Percentiles rank a stretch among this genome's conserved stretches.
These are phyloP conservation scores for Ophiostoma tasmaniense DNA, from an alignment of 2,329 filamentous ascomycete species.

Conservation along the genomic window DNA sequence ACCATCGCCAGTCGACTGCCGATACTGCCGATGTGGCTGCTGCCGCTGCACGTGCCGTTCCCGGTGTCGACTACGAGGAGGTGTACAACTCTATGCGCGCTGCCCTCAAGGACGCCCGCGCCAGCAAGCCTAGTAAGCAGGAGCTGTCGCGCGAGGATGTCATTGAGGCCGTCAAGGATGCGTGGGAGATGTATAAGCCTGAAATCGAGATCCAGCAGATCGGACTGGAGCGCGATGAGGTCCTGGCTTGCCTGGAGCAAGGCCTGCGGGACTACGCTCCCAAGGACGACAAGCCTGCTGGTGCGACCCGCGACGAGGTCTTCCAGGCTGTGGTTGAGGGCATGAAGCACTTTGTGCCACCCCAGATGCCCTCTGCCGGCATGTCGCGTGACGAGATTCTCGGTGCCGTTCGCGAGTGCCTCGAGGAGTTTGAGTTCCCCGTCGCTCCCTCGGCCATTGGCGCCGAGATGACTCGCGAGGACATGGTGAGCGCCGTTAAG, in stretches of 20 bases:
- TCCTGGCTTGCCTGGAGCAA: slow-evolving; percentile 77
- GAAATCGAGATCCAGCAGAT: slow-evolving; percentile 87
- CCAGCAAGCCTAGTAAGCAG: slow-evolving; percentile 37
- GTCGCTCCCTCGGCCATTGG: slow-evolving; percentile 48
- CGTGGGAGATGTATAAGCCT: slow-evolving; percentile 90
- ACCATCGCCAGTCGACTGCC: slow-evolving; percentile 58
- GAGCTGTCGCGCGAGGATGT: slow-evolving; percentile 73
- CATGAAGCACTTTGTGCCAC: slow-evolving; percentile 70
- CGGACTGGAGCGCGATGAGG: slow-evolving; percentile 82
- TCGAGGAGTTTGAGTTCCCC: slow-evolving; percentile 76
- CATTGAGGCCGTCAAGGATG: slow-evolving; percentile 76
- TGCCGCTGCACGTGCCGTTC: slow-evolving; percentile 47
- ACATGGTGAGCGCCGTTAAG: slow-evolving; percentile 56
- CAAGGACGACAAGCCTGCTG: slow-evolving; percentile 42
- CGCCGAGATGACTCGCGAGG: slow-evolving; percentile 49
- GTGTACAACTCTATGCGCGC: slow-evolving; percentile 78
- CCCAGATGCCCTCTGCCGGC: slow-evolving; percentile 53
- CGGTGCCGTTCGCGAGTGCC: slow-evolving; percentile 71
- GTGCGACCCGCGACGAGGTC: slow-evolving; percentile 73
- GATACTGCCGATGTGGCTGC: slow-evolving; percentile 30
- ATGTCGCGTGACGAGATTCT: slow-evolving; percentile 78
- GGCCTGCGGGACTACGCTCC: slow-evolving; percentile 69
- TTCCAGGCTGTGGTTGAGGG: slow-evolving; percentile 79
- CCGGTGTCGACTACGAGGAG: slow-evolving; percentile 65
- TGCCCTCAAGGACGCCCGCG: slow-evolving; percentile 57